phyloP scores from a whole-genome alignment of 305 asterid genomes.

The Fraxinus floribunda region DNA sequence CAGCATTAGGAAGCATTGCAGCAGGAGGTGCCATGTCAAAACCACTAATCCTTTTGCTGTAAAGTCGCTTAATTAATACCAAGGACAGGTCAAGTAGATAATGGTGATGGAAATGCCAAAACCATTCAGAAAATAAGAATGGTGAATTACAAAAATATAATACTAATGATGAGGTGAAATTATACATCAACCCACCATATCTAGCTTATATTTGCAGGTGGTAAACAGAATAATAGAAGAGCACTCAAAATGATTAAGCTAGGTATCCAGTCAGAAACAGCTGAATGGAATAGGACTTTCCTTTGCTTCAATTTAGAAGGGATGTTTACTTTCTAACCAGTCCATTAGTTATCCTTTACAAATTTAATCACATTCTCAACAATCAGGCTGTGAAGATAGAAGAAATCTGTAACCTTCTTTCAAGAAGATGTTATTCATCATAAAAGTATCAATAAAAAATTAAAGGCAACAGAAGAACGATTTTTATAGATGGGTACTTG shows the following conservation, averaged over 20 bases:
- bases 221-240: neutral
- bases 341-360: neutral
- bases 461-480: neutral
- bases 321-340: neutral
- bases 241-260: neutral
- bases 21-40: constrained; percentile 99
- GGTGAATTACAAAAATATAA: neutral
- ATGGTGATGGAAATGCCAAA: constrained; percentile 5
- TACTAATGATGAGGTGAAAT: neutral
- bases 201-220: neutral
- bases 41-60: constrained; percentile 96
- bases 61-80: constrained; percentile 31
- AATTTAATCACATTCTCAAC: neutral
- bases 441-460: neutral
- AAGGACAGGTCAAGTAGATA: constrained; percentile 25
- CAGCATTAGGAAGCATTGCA: constrained; percentile 66
- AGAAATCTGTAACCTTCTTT: neutral
- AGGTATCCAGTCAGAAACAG: neutral
- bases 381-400: constrained; percentile 1
- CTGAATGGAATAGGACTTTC: neutral
- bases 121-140: constrained; percentile 1
- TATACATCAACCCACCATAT: neutral
- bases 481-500: neutral
- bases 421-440: neutral
- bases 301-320: neutral